These are phyloP conservation scores for Lecanicillium sp. DNA, from an alignment of 2,329 filamentous ascomycete genomes.

Conservation along the genomic window DNA sequence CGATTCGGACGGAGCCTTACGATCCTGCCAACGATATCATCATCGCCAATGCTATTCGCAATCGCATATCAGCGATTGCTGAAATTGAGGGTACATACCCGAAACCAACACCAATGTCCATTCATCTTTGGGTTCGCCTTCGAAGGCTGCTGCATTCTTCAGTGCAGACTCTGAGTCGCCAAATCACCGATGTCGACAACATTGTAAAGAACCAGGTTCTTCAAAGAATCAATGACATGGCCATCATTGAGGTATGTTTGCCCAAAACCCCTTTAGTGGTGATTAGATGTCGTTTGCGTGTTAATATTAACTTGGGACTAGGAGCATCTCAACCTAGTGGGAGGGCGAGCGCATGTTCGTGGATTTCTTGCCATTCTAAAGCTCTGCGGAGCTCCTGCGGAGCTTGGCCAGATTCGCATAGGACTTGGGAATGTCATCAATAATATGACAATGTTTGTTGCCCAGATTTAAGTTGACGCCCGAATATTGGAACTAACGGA, in stretches of 20 bases:
- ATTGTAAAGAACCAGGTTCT: not conserved
- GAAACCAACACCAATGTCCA: not conserved
- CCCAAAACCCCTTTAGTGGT: accelerated
- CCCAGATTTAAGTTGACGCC: too few relatives aligned
- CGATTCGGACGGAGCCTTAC: not conserved
- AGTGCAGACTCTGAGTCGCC: not conserved
- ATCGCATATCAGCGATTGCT: not conserved
- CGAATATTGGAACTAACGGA: not conserved
- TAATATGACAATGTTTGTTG: not conserved
- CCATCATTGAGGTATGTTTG: not conserved
- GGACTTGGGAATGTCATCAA: not conserved
- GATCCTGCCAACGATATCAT: not conserved
- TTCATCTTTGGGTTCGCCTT: not conserved
- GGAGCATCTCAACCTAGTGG: not conserved
- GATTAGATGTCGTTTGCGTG: not conserved
- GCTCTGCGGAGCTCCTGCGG: not conserved
- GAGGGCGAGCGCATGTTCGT: not conserved
- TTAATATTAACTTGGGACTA: not conserved
- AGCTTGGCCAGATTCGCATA: not conserved
- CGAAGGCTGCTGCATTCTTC: not conserved
- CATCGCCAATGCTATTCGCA: not conserved
- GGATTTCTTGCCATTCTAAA: not conserved
- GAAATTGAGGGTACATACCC: not conserved
- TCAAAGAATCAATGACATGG: not conserved
- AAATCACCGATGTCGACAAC: not conserved